These are phyloP conservation scores for Ramaria sp. DNA, from an alignment of 768 basidiomycete genomes.

Conservation along the genomic window DNA sequence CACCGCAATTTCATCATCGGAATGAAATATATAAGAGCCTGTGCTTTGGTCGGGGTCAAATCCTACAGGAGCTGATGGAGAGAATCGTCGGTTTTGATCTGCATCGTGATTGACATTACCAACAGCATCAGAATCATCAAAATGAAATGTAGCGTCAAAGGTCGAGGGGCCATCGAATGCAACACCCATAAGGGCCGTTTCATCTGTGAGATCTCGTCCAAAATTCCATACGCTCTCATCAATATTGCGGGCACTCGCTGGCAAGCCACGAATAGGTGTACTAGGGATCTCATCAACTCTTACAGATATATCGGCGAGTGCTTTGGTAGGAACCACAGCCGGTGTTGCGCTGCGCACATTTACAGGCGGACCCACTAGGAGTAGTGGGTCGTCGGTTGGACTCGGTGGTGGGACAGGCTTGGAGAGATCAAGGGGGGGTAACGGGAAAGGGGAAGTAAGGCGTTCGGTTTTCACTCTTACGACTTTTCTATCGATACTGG, in stretches of 20 bases:
- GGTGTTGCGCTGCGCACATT: constrained; percentile 13
- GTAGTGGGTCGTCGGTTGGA: constrained; percentile 65
- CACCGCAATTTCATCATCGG: constrained; percentile 16
- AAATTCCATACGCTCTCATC: constrained; percentile 3
- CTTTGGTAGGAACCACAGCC: constrained; percentile 14
- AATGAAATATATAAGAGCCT: neutral
- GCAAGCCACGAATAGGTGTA: neutral
- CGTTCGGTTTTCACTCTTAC: constrained; percentile 43
- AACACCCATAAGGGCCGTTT: neutral
- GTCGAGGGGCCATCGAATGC: neutral
- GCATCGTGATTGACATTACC: neutral
- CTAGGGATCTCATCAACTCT: constrained; percentile 10
- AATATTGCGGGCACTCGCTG: neutral
- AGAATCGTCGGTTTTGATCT: neutral
- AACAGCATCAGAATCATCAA: constrained; percentile 20
- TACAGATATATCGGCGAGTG: constrained; percentile 10
- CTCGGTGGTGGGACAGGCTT: constrained; percentile 57
- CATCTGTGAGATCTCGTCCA: neutral
- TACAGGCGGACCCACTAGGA: constrained; percentile 38
- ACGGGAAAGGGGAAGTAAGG: constrained; percentile 5
- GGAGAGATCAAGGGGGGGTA: constrained; percentile 47
- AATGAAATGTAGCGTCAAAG: neutral
- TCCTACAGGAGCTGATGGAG: neutral
- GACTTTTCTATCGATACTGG: constrained; percentile 15
- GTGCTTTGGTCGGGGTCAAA: constrained; percentile 1